Evolutionary conservation across 1,284 basidiomycete species (phyloP).

Genomic region (Microbotryomycetes sp.): DNA sequence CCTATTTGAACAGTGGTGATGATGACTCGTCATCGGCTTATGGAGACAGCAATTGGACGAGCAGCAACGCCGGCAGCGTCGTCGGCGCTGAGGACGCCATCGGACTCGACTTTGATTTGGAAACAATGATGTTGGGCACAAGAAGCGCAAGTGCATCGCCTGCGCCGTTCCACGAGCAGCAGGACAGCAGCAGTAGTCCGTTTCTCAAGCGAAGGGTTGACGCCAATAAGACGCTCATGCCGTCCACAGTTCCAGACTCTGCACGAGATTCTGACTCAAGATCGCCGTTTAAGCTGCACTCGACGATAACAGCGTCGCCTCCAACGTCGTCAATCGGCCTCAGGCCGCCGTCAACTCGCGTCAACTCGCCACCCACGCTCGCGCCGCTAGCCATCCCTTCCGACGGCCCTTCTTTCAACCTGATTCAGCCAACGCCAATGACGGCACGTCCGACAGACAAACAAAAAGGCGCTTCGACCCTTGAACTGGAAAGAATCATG

Average conservation of each 20-base stretch:
- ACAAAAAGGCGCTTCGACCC: slow-evolving; percentile 20
- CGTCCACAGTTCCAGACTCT: background rate
- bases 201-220: background rate
- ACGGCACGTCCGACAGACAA: slow-evolving; percentile 3
- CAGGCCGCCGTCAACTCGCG: background rate
- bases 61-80: background rate
- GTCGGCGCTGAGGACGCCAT: background rate
- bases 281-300: no score
- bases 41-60: background rate
- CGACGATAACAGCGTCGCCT: slow-evolving; percentile 5
- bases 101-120: background rate
- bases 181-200: background rate
- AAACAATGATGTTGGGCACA: background rate
- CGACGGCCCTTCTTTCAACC: slow-evolving; percentile 1
- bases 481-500: slow-evolving; percentile 29
- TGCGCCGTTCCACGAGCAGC: background rate
- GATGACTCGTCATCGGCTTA: background rate
- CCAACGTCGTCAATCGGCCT: background rate
- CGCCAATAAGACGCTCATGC: background rate
- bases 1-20: background rate
- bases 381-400: slow-evolving; percentile 11
- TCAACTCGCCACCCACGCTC: background rate
- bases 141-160: background rate
- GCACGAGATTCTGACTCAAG: background rate
- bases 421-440: slow-evolving; percentile 4